phyloP scores from a whole-genome alignment of 441 rosid species.

The Breynia disticha region DNA sequence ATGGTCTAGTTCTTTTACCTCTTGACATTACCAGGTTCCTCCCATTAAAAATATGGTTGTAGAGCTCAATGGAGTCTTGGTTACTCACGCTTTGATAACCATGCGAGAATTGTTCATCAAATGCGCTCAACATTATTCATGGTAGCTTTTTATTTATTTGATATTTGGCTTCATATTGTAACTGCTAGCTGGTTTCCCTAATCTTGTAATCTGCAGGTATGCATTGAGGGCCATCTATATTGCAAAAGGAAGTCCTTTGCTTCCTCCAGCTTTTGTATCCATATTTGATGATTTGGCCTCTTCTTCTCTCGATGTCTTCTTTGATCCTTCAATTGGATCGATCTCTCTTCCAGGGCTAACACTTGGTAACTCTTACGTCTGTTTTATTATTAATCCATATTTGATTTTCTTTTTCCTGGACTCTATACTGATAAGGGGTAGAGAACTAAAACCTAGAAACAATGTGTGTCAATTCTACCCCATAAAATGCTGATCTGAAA shows the following conservation, averaged over 20 bases:
- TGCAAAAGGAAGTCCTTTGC: constrained; percentile 89
- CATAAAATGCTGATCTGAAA: not conserved
- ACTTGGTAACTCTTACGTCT: constrained; percentile 36
- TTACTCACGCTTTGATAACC: constrained; percentile 92
- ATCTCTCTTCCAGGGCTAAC: constrained; percentile 78
- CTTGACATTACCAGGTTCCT: constrained; percentile 59
- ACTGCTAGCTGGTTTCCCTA: constrained; percentile 2
- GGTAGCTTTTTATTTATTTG: constrained; percentile 35
- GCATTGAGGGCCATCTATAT: constrained; percentile 85
- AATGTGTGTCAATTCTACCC: not conserved
- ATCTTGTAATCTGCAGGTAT: constrained; percentile 40
- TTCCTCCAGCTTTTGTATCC: constrained; percentile 83
- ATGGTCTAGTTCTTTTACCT: constrained; percentile 5
- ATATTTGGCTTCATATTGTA: constrained; percentile 5
- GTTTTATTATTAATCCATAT: no score
- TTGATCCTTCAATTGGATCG: constrained; percentile 82
- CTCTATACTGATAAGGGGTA: not conserved
- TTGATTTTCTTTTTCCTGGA: no score
- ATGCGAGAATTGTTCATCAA: constrained; percentile 56
- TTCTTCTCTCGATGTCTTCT: constrained; percentile 89
- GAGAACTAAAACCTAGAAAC: not conserved
- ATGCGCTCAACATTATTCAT: constrained; percentile 91
- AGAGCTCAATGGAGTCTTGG: constrained; percentile 87
- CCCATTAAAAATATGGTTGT: constrained; percentile 72
- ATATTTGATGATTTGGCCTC: constrained; percentile 90